Conservation (phyloP, 169 alveolate genomes). For the Plasmodium coatneyi region DNA sequence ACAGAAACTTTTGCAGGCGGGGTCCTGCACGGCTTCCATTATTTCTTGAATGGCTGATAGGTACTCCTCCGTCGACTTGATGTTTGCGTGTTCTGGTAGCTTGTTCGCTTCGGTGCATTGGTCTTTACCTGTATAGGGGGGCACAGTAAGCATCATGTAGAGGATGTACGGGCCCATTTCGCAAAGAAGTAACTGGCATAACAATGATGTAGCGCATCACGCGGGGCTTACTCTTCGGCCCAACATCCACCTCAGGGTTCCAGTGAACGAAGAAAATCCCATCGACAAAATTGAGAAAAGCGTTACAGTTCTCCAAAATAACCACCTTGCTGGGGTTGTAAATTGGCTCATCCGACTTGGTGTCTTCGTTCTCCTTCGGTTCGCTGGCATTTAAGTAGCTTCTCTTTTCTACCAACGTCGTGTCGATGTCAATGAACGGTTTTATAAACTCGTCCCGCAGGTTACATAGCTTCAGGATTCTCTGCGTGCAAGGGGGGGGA, state of each 20-base stretch:
- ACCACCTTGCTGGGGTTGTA: constrained; percentile 46
- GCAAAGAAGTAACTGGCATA: not conserved
- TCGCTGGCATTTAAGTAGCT: not conserved
- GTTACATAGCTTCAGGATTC: constrained; percentile 18
- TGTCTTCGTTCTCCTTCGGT: not conserved
- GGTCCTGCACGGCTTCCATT: constrained; percentile 71
- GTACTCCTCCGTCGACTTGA: constrained; percentile 38
- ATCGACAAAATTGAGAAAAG: constrained; percentile 53
- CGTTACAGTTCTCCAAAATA: constrained; percentile 53
- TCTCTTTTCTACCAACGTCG: constrained; percentile 4
- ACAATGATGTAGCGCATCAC: not conserved
- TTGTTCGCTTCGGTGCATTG: constrained; percentile 52
- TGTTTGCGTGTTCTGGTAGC: not conserved
- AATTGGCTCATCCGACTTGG: constrained; percentile 27
- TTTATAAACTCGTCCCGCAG: constrained; percentile 39
- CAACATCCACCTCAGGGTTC: constrained; percentile 28
- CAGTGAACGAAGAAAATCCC: constrained; percentile 65
- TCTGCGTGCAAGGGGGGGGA: constrained; percentile 3
- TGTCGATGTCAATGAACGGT: constrained; percentile 20
- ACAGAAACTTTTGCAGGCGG: constrained; percentile 82
- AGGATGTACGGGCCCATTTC: no score
- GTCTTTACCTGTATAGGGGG: not conserved
- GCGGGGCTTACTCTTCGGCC: constrained; percentile 33
- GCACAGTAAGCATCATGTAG: no score
- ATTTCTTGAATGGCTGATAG: constrained; percentile 23